Evolutionary conservation across 805 yeast genomes (phyloP), one percentile per base, ranked within the genome.

Genomic region (Schizosaccharomyces lindneri): DNA sequence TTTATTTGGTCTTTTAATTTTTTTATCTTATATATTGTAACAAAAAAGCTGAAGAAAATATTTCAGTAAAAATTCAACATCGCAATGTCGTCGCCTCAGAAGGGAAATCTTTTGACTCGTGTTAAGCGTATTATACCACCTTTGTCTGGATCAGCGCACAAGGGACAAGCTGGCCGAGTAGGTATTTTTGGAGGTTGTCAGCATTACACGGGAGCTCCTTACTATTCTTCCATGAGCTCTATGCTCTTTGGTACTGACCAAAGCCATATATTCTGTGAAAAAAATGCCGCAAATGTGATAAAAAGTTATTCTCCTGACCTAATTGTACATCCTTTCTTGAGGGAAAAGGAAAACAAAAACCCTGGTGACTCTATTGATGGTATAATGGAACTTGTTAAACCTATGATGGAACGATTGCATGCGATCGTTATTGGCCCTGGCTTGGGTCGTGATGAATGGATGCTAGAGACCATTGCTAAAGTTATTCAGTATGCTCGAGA

Each of bases 161-260:
- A 90, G 70, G 98, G 98, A 27, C 97, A 90, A 70, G 82, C 85
- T 5, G 97, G 97, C 5, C 77, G 87, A 63, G 75, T 90, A 1
- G 87, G 83, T 11, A 86, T 90, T 0, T 79, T 90, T 64, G 98
- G 98, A 27, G 98, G 98, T 0, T 83, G 93, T 70, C 89, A 85
- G 70, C 97, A 90, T 70, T 90, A 88, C 70, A 89, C 97, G 0
- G 98, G 98, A 0, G 98, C 98, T 0, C 97, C 97, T 1, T 93
- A 76, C 71, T 93, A 93, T 70, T 79, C 95, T 43, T 85, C 94
- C 4, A 84, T 85, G 69, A 85, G 95, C 0, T 80, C 95, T 0
- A 85, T 95, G 1, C 72, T 84, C 46, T 76, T 84, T 60, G 98
- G 98, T 0, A 83, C 88, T 61, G 98, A 90, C 69, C 75, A 93